Evolutionary conservation across 2,329 filamentous ascomycete genomes (phyloP).

Genomic region (Colletotrichum higginsianum): DNA sequence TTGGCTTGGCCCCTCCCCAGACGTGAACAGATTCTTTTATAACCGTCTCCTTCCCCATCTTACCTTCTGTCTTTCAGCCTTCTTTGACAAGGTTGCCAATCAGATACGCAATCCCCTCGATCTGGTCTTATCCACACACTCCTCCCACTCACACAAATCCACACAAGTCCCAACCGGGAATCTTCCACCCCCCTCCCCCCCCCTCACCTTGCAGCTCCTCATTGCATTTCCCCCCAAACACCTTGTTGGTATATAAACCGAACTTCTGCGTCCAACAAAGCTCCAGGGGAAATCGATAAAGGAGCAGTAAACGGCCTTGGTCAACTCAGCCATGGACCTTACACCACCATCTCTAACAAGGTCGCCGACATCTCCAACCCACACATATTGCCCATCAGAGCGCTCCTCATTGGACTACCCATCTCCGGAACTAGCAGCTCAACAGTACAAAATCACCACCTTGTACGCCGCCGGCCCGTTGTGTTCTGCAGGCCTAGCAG

Average conservation of each 20-base stretch:
- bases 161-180: conserved; percentile 24
- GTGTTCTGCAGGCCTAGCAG: conserved; percentile 55
- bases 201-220: conserved; percentile 14
- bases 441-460: conserved; percentile 60
- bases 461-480: conserved; percentile 57
- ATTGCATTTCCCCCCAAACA: conserved; percentile 30
- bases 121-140: conserved; percentile 38
- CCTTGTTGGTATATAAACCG: conserved; percentile 38
- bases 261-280: conserved; percentile 35
- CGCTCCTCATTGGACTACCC: conserved; percentile 61
- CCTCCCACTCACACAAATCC: conserved; percentile 34
- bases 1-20: conserved; percentile 12
- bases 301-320: conserved; percentile 22
- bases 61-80: conserved; percentile 32
- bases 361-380: conserved; percentile 60
- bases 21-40: conserved; percentile 22
- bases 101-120: conserved; percentile 25
- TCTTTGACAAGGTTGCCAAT: conserved; percentile 38
- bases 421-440: conserved; percentile 60
- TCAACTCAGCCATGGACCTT: conserved; percentile 60
- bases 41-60: conserved; percentile 30
- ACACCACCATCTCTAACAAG: conserved; percentile 64
- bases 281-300: conserved; percentile 23
- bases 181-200: conserved; percentile 17
- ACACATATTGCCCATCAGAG: conserved; percentile 61